Conservation (phyloP, 306 rosid species). For the Lagenaria siceraria region DNA sequence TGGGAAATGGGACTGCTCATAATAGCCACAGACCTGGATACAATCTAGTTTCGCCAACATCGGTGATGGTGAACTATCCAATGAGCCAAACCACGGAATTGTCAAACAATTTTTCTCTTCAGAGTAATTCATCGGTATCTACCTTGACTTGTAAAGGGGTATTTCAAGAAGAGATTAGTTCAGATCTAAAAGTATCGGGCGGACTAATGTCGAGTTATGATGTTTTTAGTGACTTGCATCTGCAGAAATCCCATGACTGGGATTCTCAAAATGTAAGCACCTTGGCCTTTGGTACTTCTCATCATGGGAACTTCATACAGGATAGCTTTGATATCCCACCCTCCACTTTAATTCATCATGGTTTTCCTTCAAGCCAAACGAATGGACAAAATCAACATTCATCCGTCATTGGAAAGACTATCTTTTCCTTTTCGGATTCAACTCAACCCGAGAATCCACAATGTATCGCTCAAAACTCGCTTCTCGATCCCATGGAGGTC, state of each 20-base stretch:
- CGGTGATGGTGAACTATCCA: conserved; percentile 42
- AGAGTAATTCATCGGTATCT: conserved; percentile 31
- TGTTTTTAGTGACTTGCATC: conserved; percentile 59
- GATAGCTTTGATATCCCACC: conserved; percentile 47
- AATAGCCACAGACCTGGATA: conserved; percentile 34
- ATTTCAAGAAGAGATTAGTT: conserved; percentile 49
- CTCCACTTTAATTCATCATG: conserved; percentile 56
- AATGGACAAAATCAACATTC: conserved; percentile 21
- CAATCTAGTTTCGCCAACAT: conserved; percentile 38
- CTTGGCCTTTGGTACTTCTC: conserved; percentile 43
- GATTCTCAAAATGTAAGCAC: conserved; percentile 50
- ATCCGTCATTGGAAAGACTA: conserved; percentile 26
- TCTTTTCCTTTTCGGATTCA: conserved; percentile 36
- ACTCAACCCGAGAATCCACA: conserved; percentile 36
- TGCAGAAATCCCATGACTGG: conserved; percentile 73
- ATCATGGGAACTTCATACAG: conserved; percentile 41
- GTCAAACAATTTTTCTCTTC: conserved; percentile 52
- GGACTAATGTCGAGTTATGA: conserved; percentile 52
- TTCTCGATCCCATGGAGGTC: conserved; percentile 22
- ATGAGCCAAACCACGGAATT: conserved; percentile 55
- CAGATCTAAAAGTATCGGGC: conserved; percentile 38
- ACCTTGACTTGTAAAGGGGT: conserved; percentile 26
- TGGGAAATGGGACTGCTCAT: conserved; percentile 47
- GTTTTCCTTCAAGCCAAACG: conserved; percentile 47
- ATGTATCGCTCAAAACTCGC: conserved; percentile 30